These are phyloP conservation scores for Auricularia sp. DNA, from an alignment of 768 basidiomycete species.

Conservation along the genomic window DNA sequence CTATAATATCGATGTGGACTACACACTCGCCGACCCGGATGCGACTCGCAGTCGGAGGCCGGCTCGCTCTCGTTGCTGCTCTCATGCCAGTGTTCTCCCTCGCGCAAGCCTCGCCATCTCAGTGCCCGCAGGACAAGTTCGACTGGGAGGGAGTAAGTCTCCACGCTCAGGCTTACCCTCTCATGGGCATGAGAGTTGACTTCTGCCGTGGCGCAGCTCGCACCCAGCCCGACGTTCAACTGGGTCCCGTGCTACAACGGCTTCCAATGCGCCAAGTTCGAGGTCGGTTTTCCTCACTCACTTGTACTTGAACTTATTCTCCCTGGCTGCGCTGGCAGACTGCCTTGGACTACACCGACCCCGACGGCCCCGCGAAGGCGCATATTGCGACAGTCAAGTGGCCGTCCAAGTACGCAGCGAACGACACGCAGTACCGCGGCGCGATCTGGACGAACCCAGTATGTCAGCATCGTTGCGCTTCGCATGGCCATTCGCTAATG, in stretches of 20 bases:
- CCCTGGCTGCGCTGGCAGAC: background rate
- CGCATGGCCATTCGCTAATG: background rate
- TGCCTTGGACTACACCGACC: constrained; percentile 12
- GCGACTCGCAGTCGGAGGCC: too few species aligned
- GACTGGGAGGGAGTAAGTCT: too few species aligned
- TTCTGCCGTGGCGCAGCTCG: background rate
- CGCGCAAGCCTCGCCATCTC: too few species aligned
- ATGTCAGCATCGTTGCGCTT: background rate
- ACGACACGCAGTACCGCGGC: constrained; percentile 10
- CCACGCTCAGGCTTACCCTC: too few species aligned
- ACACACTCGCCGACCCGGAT: too few species aligned
- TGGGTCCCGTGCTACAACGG: background rate
- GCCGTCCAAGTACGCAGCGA: constrained; percentile 8
- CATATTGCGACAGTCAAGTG: constrained; percentile 12
- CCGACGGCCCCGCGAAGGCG: constrained; percentile 5
- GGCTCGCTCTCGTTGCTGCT: too few species aligned
- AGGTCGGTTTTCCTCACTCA: background rate
- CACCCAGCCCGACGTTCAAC: background rate
- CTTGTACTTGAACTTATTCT: background rate
- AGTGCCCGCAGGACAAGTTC: too few species aligned
- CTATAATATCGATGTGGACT: too few species aligned
- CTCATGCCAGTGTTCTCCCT: too few species aligned
- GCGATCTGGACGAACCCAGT: constrained; percentile 13
- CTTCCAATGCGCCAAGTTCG: background rate
- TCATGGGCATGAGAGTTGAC: too few species aligned